Evolutionary conservation across 495 filamentous ascomycete genomes (phyloP).

Genomic region (Xylaria castorea): DNA sequence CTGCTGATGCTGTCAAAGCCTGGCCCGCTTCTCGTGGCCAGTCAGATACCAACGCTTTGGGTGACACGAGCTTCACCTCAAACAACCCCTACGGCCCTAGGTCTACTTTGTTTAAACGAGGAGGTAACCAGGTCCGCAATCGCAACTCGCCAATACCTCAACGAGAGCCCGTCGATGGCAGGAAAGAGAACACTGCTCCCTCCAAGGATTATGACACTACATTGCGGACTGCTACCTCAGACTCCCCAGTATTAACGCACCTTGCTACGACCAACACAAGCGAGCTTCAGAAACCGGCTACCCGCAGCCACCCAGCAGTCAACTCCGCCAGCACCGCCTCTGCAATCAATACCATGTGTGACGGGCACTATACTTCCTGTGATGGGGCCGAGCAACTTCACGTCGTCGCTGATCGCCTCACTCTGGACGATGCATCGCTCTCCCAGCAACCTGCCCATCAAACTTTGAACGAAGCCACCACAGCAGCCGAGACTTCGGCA

Average conservation of each 20-base stretch:
- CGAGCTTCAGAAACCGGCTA: constrained; percentile 38
- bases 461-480: constrained; percentile 10
- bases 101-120: constrained; percentile 21
- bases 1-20: constrained; percentile 26
- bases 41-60: constrained; percentile 26
- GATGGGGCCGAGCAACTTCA: constrained; percentile 19
- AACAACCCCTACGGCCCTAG: constrained; percentile 26
- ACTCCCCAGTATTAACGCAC: constrained; percentile 28
- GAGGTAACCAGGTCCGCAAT: background rate
- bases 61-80: constrained; percentile 34
- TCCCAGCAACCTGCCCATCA: constrained; percentile 13
- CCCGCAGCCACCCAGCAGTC: constrained; percentile 32
- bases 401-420: constrained; percentile 26
- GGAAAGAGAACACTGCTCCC: constrained; percentile 33
- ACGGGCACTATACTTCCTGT: constrained; percentile 13
- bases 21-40: constrained; percentile 23
- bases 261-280: constrained; percentile 26
- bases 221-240: constrained; percentile 14
- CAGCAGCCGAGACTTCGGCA: constrained; percentile 22
- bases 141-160: constrained; percentile 12
- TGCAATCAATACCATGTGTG: constrained; percentile 16
- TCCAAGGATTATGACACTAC: constrained; percentile 13
- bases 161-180: constrained; percentile 4
- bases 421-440: constrained; percentile 25
- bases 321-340: constrained; percentile 18